phyloP scores from a whole-genome alignment of 2,329 filamentous ascomycete species.

The Tolypocladium ovalisporum region DNA sequence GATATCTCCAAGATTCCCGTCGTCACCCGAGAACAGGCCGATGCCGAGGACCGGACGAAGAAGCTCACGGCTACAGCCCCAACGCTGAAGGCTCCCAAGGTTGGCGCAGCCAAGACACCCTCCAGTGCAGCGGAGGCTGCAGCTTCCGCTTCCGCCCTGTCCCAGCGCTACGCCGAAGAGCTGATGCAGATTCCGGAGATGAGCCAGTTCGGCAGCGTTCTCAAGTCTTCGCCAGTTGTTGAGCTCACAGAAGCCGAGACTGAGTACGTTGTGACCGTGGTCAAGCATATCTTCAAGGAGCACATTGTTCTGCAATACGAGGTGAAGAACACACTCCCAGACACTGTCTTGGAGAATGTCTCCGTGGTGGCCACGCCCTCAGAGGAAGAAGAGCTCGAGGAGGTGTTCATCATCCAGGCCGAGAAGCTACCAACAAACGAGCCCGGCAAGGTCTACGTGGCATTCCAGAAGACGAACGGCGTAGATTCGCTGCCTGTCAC shows the following conservation, averaged over 20 bases:
- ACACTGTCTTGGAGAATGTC: constrained; percentile 83
- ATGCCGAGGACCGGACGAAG: constrained; percentile 93
- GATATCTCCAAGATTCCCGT: constrained; percentile 85
- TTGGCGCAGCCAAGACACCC: constrained; percentile 63
- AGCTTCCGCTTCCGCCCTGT: constrained; percentile 65
- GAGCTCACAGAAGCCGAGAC: constrained; percentile 96
- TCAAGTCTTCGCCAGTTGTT: constrained; percentile 79
- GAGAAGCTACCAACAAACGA: constrained; percentile 74
- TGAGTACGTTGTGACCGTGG: constrained; percentile 85
- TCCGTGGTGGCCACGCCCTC: constrained; percentile 70
- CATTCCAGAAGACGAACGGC: constrained; percentile 75
- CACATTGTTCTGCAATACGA: constrained; percentile 94
- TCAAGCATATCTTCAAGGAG: constrained; percentile 98
- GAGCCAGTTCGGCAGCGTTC: constrained; percentile 75
- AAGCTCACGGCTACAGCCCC: constrained; percentile 90
- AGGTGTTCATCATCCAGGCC: constrained; percentile 88
- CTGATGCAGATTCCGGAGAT: constrained; percentile 84
- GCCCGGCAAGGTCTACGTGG: constrained; percentile 88
- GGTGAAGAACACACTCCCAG: constrained; percentile 91
- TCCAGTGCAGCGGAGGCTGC: constrained; percentile 61
- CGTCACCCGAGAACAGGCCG: constrained; percentile 89
- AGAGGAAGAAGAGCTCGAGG: constrained; percentile 74
- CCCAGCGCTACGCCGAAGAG: constrained; percentile 83
- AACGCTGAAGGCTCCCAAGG: constrained; percentile 84
- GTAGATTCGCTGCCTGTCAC: constrained; percentile 67